Evolutionary conservation across 352 stramenopile genomes (phyloP).

Genomic region (Elongisporangium undulatum): DNA sequence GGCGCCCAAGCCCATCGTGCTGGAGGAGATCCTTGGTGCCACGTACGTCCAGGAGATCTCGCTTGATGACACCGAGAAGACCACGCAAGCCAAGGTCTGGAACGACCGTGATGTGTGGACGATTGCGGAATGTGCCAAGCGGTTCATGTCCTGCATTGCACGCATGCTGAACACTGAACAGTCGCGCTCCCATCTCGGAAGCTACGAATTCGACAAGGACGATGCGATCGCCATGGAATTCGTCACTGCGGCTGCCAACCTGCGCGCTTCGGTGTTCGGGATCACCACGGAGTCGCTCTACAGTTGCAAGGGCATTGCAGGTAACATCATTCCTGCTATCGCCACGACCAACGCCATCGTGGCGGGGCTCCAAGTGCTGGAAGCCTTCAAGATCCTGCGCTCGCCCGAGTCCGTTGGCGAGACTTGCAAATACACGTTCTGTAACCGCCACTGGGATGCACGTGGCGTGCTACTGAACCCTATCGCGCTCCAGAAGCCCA

Average conservation of each 20-base stretch:
- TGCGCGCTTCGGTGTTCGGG: conserved; percentile 88
- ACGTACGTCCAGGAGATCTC: conserved; percentile 35
- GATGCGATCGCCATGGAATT: conserved; percentile 96
- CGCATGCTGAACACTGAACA: conserved; percentile 56
- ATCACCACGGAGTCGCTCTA: conserved; percentile 86
- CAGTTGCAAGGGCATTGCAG: conserved; percentile 97
- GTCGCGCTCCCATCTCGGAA: conserved; percentile 57
- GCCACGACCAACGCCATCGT: conserved; percentile 99
- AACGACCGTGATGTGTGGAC: conserved; percentile 87
- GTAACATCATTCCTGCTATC: conserved; percentile 99
- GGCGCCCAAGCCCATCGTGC: conserved; percentile 72
- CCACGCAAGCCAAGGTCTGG: conserved; percentile 43
- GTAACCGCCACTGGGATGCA: conserved; percentile 88
- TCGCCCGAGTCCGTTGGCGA: conserved; percentile 54
- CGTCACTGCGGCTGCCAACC: conserved; percentile 96
- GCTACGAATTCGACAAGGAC: conserved; percentile 97
- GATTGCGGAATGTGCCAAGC: conserved; percentile 79
- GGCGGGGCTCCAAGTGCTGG: conserved; percentile 90
- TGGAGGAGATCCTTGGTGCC: conserved; percentile 49
- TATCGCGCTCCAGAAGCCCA: conserved; percentile 84
- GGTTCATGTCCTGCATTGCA: conserved; percentile 76
- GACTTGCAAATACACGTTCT: conserved; percentile 93
- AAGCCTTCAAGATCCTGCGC: conserved; percentile 83
- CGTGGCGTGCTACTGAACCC: conserved; percentile 92
- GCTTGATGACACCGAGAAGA: conserved; percentile 10